Conservation (phyloP, 2,329 filamentous ascomycete species). For the Hypoxylon sp. region DNA sequence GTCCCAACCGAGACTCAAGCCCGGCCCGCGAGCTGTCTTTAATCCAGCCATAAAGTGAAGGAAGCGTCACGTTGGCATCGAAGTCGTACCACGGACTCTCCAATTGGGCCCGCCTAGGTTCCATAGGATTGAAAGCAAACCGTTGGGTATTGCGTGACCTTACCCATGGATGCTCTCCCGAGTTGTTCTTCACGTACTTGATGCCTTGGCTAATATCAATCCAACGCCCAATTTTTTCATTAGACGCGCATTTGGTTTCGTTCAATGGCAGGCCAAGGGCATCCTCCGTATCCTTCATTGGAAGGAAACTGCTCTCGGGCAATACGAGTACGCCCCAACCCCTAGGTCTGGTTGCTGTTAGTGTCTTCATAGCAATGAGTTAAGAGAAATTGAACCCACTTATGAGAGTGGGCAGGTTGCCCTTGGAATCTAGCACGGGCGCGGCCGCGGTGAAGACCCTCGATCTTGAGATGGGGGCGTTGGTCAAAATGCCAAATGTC, state of each 20-base stretch:
- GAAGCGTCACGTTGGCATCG: background rate
- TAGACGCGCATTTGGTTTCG: slow-evolving; percentile 42
- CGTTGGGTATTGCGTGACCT: slow-evolving; percentile 33
- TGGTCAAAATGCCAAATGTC: slow-evolving; percentile 63
- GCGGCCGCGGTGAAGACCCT: slow-evolving; percentile 36
- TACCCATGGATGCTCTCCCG: slow-evolving; percentile 47
- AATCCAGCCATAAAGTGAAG: background rate
- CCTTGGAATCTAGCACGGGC: slow-evolving; percentile 3
- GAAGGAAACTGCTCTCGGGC: slow-evolving; percentile 59
- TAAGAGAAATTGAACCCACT: slow-evolving; percentile 25
- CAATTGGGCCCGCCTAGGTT: slow-evolving; percentile 21
- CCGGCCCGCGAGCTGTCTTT: background rate
- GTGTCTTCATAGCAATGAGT: background rate
- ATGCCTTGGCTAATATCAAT: slow-evolving; percentile 47
- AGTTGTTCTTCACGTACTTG: slow-evolving; percentile 46
- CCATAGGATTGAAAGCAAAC: slow-evolving; percentile 37
- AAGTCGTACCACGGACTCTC: slow-evolving; percentile 33
- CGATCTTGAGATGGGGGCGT: slow-evolving; percentile 33
- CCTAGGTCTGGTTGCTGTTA: slow-evolving; percentile 47
- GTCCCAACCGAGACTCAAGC: slow-evolving; percentile 1
- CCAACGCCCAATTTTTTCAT: slow-evolving; percentile 44
- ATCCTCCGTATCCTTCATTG: slow-evolving; percentile 49
- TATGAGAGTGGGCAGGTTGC: slow-evolving; percentile 12
- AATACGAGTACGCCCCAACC: slow-evolving; percentile 66
- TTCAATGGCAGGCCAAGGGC: slow-evolving; percentile 50